Evolutionary conservation across 2,329 filamentous ascomycete species (phyloP), one percentile per base, ranked within the genome.

Genomic region (Alternaria solani): DNA sequence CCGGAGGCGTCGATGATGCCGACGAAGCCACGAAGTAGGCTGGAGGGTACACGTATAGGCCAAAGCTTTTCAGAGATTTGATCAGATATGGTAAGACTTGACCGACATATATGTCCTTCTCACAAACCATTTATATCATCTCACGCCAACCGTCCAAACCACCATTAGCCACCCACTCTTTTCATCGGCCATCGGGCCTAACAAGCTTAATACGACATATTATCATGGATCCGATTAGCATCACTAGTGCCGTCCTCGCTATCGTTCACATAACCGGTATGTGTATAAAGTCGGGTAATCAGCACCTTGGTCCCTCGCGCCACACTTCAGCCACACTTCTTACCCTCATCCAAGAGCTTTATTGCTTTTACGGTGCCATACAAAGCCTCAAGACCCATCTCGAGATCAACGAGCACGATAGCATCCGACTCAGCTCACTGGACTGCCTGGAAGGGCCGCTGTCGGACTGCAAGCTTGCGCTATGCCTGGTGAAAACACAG

Each of bases 61-160:
- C 0, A 11, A 39, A 4, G 12, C 38, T 39, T 18, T 3, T 0
- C 18, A 4, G 8, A 39, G 8, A 20, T 20, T 4, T 0, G 2
- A 39, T 20, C 4, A 39, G 4, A 6, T 1, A 4, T 39, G n/a
- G 1, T 4, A 39, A 39, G 1, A n/a, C 38, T 18, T n/a, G 8
- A 20, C n/a, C 8, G 11, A 39, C 38, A 11, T 14, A 39, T 5
- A 39, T 20, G 9, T 14, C 0, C 8, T 5, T 20, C n/a, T 9
- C 38, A 39, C 2, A 20, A 39, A 9, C 2, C 5, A 5, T 20
- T 9, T 2, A 39, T 39, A 6, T 18, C n/a, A 39, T 2, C 16
- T 20, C 18, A 18, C 4, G 8, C 8, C 18, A 18, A 8, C n/a
- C n/a, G 9, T 14, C 12, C 8, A 8, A 20, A 9, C 2, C 36